Conservation (phyloP, 2,329 filamentous ascomycete species). For the Fragosphaeria purpurea region DNA sequence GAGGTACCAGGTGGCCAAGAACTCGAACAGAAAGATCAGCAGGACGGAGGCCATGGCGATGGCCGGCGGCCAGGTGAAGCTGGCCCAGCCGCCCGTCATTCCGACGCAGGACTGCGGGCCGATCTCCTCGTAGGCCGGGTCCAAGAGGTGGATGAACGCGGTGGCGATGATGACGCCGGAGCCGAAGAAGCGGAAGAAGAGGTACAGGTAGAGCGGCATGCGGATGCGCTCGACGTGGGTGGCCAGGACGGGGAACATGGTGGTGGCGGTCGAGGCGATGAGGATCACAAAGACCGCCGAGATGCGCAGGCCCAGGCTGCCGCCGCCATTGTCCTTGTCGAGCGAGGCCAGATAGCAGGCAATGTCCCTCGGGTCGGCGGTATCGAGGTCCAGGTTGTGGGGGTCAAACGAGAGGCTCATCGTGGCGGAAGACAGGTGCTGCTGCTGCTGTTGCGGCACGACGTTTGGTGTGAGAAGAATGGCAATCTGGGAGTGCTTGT, state of each 20-base stretch:
- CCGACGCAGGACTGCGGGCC: constrained; percentile 27
- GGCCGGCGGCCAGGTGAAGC: constrained; percentile 73
- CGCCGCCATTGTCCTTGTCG: constrained; percentile 40
- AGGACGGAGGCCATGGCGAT: constrained; percentile 83
- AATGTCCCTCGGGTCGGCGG: constrained; percentile 29
- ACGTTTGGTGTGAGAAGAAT: too few species aligned
- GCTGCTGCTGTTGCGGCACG: too few species aligned
- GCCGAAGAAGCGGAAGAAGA: constrained; percentile 82
- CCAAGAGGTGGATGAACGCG: constrained; percentile 79
- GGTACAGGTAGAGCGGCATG: constrained; percentile 56
- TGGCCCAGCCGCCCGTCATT: constrained; percentile 43
- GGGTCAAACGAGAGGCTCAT: constrained; percentile 22
- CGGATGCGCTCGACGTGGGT: constrained; percentile 43
- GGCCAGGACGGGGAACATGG: constrained; percentile 58
- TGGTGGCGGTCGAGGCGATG: constrained; percentile 47
- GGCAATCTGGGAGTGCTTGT: too few species aligned
- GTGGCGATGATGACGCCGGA: constrained; percentile 89
- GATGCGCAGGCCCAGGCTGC: constrained; percentile 52
- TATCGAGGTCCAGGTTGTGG: constrained; percentile 30
- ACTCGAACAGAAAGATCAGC: constrained; percentile 76
- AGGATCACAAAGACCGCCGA: constrained; percentile 67
- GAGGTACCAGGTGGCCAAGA: constrained; percentile 71
- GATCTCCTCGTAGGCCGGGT: constrained; percentile 67
- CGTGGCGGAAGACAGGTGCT: not conserved
- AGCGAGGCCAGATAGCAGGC: constrained; percentile 36